Evolutionary conservation across 2,329 filamentous ascomycete genomes (phyloP).

Genomic region (Trichoderma sp.): DNA sequence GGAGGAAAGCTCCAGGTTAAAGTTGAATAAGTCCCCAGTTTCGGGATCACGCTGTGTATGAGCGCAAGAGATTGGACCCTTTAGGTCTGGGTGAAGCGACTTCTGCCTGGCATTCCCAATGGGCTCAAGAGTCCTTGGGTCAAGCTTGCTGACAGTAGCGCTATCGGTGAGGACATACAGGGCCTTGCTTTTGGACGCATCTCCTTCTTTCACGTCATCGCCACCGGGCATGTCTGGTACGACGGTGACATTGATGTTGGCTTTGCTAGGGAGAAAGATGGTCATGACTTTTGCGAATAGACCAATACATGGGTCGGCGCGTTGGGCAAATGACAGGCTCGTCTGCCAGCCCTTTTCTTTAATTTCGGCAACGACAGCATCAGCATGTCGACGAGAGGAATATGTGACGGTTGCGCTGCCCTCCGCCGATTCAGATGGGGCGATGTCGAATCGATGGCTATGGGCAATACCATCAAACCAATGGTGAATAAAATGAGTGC

Average conservation of each 20-base stretch:
- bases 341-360: slow-evolving; percentile 57
- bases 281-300: slow-evolving; percentile 71
- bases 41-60: slow-evolving; percentile 70
- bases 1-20: slow-evolving; percentile 66
- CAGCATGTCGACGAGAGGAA: slow-evolving; percentile 67
- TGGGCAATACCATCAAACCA: slow-evolving; percentile 81
- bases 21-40: slow-evolving; percentile 78
- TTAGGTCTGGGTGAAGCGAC: slow-evolving; percentile 64
- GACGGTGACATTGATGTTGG: slow-evolving; percentile 64
- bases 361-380: slow-evolving; percentile 60
- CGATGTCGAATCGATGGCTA: slow-evolving; percentile 70
- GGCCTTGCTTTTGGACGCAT: slow-evolving; percentile 14
- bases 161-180: slow-evolving; percentile 36
- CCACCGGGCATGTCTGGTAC: slow-evolving; percentile 58
- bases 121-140: slow-evolving; percentile 71
- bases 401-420: slow-evolving; percentile 55
- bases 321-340: slow-evolving; percentile 66
- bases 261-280: slow-evolving; percentile 45
- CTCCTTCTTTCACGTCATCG: slow-evolving; percentile 34
- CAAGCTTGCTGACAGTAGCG: slow-evolving; percentile 61
- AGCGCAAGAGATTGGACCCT: slow-evolving; percentile 64
- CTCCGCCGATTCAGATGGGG: slow-evolving; percentile 37
- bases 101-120: slow-evolving; percentile 60
- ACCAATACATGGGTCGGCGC: slow-evolving; percentile 70
- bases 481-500: slow-evolving; percentile 63